These are phyloP conservation scores for Pugionium dolabratum DNA, from an alignment of 345 rosid genomes.

Conservation along the genomic window DNA sequence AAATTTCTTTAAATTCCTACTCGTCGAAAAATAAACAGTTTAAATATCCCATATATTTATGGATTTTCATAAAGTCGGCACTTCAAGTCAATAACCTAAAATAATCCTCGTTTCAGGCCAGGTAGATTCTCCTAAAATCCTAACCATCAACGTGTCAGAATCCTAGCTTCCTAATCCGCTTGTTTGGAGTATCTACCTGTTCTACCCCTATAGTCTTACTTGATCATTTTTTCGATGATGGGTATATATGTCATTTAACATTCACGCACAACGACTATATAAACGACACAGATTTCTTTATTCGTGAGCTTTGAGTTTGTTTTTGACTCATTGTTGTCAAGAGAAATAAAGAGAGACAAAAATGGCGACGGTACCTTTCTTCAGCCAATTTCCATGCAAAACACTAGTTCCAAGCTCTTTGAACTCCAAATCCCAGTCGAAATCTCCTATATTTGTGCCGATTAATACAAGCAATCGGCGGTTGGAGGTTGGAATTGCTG, in stretches of 20 bases:
- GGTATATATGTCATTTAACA: conserved; percentile 23
- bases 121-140: neutral
- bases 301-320: neutral
- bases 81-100: conserved; percentile 16
- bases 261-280: conserved; percentile 5
- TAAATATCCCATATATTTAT: neutral
- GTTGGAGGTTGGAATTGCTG: conserved; percentile 23
- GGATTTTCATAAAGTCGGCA: conserved; percentile 18
- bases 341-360: neutral
- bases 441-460: conserved; percentile 29
- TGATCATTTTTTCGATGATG: neutral
- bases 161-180: neutral
- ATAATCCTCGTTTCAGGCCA: conserved; percentile 24
- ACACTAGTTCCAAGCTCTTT: conserved; percentile 24
- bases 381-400: conserved; percentile 54
- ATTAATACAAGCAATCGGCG: conserved; percentile 18
- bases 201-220: neutral
- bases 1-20: neutral
- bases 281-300: neutral
- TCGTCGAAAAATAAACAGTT: neutral
- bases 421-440: conserved; percentile 17
- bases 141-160: conserved; percentile 25
- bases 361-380: conserved; percentile 59
- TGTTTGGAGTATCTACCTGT: neutral
- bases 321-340: too few species aligned